Evolutionary conservation across 495 filamentous ascomycete genomes (phyloP), one percentile per base, ranked within the genome.

Genomic region (Penicillium lagena): DNA sequence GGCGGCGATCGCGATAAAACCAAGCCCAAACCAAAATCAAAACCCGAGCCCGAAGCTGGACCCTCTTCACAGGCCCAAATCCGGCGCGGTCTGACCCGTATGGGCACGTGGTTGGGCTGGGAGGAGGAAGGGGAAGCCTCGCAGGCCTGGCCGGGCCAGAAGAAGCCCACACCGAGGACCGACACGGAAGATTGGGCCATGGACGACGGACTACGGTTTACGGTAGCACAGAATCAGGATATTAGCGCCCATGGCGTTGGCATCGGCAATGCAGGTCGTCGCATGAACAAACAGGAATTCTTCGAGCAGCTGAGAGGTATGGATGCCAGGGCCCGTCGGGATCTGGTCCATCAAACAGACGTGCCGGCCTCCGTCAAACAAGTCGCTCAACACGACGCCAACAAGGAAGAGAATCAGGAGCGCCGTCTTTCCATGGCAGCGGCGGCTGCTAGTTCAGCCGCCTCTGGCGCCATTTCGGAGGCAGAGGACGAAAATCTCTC

Each of bases 211-310:
- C 83, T 96, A 43, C 86, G 95, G 38, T 97, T 96, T 67, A 95
- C 86, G 4, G 81, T 98, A 43, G 65, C 70, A 7, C 56, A 69
- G 27, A 64, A 61, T 45, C 50, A 52, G 28, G 59, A 60, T 12
- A 54, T 66, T 29, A 53, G 44, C 28, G 49, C 56, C 39, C 43
- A 56, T 7, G 70, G 68, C 13, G 58, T 67, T 9, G 40, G 54
- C 38, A 59, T 67, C 7, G 40, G 54, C 38, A 59, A 68, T 42
- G 67, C 69, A 46, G 86, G 87, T 14, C 82, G 85, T 13, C 80
- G 84, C 9, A 80, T 97, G 85, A 93, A 78, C 59, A 96, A 95
- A 63, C 80, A 85, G 7, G 88, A 96, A 55, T 97, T 99, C 65
- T 85, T 97, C 49, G 69, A 80, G 39, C 81, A 93, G 55, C 83